Evolutionary conservation across 129 eudicot species (phyloP).

Genomic region (Chrysanthemum makinoi): DNA sequence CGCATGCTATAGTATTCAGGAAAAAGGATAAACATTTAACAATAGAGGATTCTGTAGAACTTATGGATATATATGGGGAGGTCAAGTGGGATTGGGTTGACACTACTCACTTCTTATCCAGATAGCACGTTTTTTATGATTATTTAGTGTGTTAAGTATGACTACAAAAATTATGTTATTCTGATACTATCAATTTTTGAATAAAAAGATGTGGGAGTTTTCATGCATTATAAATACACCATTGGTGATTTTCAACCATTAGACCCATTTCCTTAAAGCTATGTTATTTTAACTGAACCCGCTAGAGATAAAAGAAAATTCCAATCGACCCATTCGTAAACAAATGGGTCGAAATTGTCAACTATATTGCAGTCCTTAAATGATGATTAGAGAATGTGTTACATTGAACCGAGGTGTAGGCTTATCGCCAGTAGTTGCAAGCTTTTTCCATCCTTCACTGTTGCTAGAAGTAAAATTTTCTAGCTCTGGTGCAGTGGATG

Average conservation of each 20-base stretch:
- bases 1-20: constrained; percentile 65
- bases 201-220: too few relatives aligned
- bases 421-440: constrained; percentile 74
- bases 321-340: not conserved
- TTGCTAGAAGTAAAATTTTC: constrained; percentile 56
- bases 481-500: constrained; percentile 53
- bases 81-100: not conserved
- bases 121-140: too few relatives aligned
- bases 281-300: not conserved
- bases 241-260: not conserved
- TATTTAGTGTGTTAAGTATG: too few relatives aligned
- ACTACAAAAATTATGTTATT: too few relatives aligned
- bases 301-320: not conserved
- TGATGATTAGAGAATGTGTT: constrained; percentile 19
- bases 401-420: constrained; percentile 95
- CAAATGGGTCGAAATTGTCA: not conserved
- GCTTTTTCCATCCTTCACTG: constrained; percentile 77
- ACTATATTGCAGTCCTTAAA: constrained; percentile 3
- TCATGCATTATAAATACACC: too few relatives aligned
- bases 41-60: not conserved
- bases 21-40: constrained; percentile 21
- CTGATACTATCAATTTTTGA: too few relatives aligned
- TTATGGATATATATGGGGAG: not conserved
- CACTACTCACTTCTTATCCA: too few relatives aligned
- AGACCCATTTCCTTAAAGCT: constrained; percentile 1